These are phyloP conservation scores for Zea luxurians DNA, from an alignment of 176 grass and related monocot species.

Conservation along the genomic window DNA sequence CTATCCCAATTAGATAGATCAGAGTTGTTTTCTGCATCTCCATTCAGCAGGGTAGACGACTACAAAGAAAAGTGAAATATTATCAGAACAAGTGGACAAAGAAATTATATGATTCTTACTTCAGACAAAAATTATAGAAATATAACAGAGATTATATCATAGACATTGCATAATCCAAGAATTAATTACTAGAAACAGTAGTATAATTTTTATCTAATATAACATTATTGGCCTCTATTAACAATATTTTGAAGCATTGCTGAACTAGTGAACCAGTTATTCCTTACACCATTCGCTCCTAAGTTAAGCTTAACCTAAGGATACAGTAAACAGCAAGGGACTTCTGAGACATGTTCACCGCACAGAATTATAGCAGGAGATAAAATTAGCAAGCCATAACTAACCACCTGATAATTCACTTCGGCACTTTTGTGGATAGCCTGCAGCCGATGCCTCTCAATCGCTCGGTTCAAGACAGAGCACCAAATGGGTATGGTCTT, in stretches of 20 bases:
- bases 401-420: slow-evolving; percentile 40
- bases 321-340: not conserved
- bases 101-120: not conserved
- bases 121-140: not conserved
- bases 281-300: not conserved
- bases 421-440: slow-evolving; percentile 6
- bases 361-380: not conserved
- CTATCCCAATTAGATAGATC: slow-evolving; percentile 58
- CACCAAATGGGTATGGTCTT: slow-evolving; percentile 98
- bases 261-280: slow-evolving; percentile 2
- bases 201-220: not conserved
- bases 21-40: slow-evolving; percentile 11
- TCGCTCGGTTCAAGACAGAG: slow-evolving; percentile 72
- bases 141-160: not conserved
- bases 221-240: not conserved
- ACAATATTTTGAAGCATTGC: not conserved
- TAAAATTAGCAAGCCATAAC: slow-evolving; percentile 20
- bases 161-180: not conserved
- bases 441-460: slow-evolving; percentile 57
- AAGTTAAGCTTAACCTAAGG: not conserved
- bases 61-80: slow-evolving; percentile 28
- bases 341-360: not conserved
- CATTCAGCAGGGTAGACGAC: slow-evolving; percentile 39
- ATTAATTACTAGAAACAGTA: not conserved
- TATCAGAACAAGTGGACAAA: not conserved